Percentiles rank a stretch among this genome's conserved stretches.
These are phyloP conservation scores for Botrytis hyacinthi DNA, from an alignment of 2,329 filamentous ascomycete species.

Conservation along the genomic window DNA sequence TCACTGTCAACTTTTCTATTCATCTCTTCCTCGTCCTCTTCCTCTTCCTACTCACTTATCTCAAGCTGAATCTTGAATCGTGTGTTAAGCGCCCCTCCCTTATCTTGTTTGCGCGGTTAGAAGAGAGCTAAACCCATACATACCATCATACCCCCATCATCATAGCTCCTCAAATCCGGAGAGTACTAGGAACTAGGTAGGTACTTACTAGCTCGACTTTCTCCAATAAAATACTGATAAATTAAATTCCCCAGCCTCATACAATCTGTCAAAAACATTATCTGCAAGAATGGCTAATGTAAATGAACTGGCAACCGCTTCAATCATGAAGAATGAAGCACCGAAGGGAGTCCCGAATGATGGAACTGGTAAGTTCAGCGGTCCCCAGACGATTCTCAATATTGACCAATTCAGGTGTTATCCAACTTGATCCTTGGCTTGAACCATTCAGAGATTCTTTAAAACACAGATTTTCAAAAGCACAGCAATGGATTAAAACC, in stretches of 20 bases:
- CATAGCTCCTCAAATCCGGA: conserved; percentile 16
- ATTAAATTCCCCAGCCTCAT: not conserved
- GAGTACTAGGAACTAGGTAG: not conserved
- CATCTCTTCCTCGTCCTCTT: not conserved
- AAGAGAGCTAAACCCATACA: conserved; percentile 11
- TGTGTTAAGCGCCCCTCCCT: not conserved
- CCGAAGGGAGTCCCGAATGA: conserved; percentile 59
- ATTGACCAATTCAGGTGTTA: conserved; percentile 61
- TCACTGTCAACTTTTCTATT: not conserved
- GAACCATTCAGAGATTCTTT: conserved; percentile 78
- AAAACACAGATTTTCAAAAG: conserved; percentile 71
- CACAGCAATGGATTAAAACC: conserved; percentile 81
- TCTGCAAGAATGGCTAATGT: conserved; percentile 33
- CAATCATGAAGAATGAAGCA: conserved; percentile 40
- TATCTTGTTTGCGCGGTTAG: conserved; percentile 16
- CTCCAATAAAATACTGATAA: not conserved
- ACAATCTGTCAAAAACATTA: conserved; percentile 10
- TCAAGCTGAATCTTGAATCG: not conserved
- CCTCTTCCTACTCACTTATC: too few species aligned
- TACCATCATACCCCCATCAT: conserved; percentile 17
- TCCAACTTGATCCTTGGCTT: conserved; percentile 86
- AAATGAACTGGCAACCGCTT: conserved; percentile 35
- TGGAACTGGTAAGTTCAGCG: conserved; percentile 62
- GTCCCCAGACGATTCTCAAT: conserved; percentile 8
- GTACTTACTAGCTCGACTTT: conserved; percentile 11